phyloP scores from a whole-genome alignment of 139 green algal genomes.

The Haematococcus sp. region DNA sequence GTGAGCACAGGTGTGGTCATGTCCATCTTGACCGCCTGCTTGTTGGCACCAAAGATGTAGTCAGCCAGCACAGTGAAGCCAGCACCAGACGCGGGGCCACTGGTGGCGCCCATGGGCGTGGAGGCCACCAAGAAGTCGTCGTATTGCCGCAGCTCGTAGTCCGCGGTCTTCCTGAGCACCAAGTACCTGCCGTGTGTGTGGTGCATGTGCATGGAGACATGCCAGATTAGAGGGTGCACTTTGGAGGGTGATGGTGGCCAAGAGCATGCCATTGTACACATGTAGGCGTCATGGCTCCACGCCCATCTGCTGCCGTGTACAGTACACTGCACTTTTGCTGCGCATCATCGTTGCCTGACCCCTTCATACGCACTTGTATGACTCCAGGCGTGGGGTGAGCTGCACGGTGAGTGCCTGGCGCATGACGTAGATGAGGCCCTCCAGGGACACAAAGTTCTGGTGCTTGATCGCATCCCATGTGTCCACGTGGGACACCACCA shows the following conservation, averaged over 20 bases:
- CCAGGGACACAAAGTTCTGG: conserved; percentile 41
- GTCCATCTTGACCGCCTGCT: conserved; percentile 52
- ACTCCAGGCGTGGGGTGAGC: conserved; percentile 30
- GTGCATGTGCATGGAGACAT: too few relatives aligned
- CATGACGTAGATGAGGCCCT: conserved; percentile 17
- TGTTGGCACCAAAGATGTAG: conserved; percentile 70
- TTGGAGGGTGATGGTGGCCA: too few relatives aligned
- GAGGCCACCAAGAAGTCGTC: not conserved
- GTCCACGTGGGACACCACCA: conserved; percentile 35
- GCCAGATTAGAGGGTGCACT: too few relatives aligned
- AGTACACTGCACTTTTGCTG: too few relatives aligned
- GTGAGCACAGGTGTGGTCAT: conserved; percentile 73
- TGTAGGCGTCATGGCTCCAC: too few relatives aligned
- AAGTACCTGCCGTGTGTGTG: too few relatives aligned
- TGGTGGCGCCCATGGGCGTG: not conserved
- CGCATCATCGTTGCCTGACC: too few relatives aligned
- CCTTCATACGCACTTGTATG: not conserved
- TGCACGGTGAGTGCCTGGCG: conserved; percentile 18
- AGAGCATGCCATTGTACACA: too few relatives aligned
- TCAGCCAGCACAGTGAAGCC: conserved; percentile 21
- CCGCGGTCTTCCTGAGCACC: too few relatives aligned
- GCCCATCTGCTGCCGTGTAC: too few relatives aligned
- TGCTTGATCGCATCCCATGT: conserved; percentile 47
- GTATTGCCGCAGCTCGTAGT: conserved; percentile 4
- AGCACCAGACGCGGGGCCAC: not conserved